Evolutionary conservation across 2,329 filamentous ascomycete species (phyloP), one percentile per base, ranked within the genome.

Genomic region (Beauveria rudraprayagi): DNA sequence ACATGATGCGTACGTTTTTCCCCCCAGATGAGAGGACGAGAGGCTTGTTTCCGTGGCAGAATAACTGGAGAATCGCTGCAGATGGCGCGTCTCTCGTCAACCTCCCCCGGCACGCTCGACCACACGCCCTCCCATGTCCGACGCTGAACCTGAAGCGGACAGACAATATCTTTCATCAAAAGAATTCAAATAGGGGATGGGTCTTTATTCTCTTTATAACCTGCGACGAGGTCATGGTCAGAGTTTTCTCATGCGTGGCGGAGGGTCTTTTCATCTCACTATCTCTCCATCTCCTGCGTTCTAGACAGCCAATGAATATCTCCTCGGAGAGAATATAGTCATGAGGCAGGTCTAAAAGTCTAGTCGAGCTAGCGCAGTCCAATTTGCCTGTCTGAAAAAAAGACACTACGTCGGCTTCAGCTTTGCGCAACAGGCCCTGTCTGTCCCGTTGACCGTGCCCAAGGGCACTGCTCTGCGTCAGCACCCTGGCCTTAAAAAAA

Each of bases 81-180:
- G 28, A 56, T 56, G 54, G 54, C 44, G 56, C n/a, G 19, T 50
- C 44, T 57, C n/a, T 58, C 56, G 26, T 19, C 44, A 58, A 58
- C 19, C 44, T 51, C 22, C 28, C n/a, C 16, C 19, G n/a, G 11
- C 17, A 46, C 37, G 24, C 19, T 37, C 55, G 41, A 58, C 44
- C 9, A 58, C 46, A 58, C 56, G 46, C 56, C 56, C 56, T 58
- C 56, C 56, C 56, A 44, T 50, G 30, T 22, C 55, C 17, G 28
- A 51, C n/a, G 9, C 16, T 17, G 46, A 58, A 50, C 41, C 14
- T 24, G 56, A 48, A 22, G 44, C 46, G 30, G 55, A 57, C 30
- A 57, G 44, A 28, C 44, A 47, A 17, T n/a, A 6, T 34, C 22
- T 34, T 47, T 24, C 5, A 30, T 14, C 16, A 9, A 47, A 10